Conservation (phyloP, 2,329 filamentous ascomycete species). For the Pseudogymnoascus sp. region DNA sequence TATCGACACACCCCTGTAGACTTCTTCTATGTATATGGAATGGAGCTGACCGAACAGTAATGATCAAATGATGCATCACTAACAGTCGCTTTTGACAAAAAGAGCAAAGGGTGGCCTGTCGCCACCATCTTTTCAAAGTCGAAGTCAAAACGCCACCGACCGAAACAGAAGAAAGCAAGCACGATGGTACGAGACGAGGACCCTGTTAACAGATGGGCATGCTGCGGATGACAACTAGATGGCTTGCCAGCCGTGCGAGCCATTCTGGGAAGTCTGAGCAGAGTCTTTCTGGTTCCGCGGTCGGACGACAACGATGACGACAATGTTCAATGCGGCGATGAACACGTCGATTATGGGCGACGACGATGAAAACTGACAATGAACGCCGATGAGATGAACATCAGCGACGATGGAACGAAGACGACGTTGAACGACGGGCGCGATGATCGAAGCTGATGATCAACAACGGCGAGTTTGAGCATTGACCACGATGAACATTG, state of each 20-base stretch:
- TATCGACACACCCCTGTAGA: neutral
- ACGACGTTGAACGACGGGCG: neutral
- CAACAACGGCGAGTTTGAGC: neutral
- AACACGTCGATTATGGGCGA: neutral
- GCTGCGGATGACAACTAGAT: neutral
- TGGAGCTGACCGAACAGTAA: neutral
- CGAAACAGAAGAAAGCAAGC: neutral
- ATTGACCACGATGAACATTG: neutral
- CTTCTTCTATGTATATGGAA: neutral
- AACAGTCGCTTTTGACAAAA: neutral
- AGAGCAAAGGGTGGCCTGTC: neutral
- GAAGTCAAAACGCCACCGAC: neutral
- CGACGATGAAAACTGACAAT: neutral
- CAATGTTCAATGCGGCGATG: too few species aligned
- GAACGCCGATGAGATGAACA: neutral
- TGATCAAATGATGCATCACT: neutral
- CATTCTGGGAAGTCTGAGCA: neutral
- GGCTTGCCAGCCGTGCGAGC: neutral
- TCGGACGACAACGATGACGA: neutral
- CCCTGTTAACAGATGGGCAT: neutral
- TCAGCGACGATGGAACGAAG: neutral
- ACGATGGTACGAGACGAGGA: neutral
- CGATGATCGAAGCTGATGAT: neutral
- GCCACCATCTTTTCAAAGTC: neutral
- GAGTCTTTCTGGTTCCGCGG: neutral